Evolutionary conservation across 768 basidiomycete species (phyloP).

Genomic region (Serendipita sp.): DNA sequence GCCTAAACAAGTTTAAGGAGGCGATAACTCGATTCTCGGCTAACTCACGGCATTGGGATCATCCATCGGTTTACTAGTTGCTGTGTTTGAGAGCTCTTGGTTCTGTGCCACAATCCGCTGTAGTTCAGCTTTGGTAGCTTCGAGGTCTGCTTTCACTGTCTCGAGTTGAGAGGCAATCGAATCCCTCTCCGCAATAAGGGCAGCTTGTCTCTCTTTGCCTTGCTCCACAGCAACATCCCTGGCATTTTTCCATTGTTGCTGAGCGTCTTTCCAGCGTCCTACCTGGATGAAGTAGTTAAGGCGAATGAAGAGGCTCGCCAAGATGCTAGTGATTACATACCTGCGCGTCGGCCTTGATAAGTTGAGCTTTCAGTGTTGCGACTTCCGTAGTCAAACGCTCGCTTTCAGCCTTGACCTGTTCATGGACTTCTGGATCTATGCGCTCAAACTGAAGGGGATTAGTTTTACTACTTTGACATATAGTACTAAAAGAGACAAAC

Average conservation of each 20-base stretch:
- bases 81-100: background rate
- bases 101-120: background rate
- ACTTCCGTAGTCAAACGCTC: background rate
- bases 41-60: no score
- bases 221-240: background rate
- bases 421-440: constrained; percentile 4
- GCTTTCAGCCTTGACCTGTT: background rate
- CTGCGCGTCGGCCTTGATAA: background rate
- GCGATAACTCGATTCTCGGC: background rate
- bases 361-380: background rate
- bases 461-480: background rate
- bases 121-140: background rate
- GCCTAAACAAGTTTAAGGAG: background rate
- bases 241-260: background rate
- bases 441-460: background rate
- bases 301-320: background rate
- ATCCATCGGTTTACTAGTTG: background rate
- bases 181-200: background rate
- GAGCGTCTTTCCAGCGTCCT: background rate
- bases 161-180: background rate
- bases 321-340: background rate
- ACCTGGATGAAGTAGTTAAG: background rate
- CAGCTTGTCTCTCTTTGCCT: background rate
- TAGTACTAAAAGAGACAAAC: background rate
- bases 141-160: background rate